phyloP scores from a whole-genome alignment of 768 basidiomycete species.

The Kwoniella heveanensis region DNA sequence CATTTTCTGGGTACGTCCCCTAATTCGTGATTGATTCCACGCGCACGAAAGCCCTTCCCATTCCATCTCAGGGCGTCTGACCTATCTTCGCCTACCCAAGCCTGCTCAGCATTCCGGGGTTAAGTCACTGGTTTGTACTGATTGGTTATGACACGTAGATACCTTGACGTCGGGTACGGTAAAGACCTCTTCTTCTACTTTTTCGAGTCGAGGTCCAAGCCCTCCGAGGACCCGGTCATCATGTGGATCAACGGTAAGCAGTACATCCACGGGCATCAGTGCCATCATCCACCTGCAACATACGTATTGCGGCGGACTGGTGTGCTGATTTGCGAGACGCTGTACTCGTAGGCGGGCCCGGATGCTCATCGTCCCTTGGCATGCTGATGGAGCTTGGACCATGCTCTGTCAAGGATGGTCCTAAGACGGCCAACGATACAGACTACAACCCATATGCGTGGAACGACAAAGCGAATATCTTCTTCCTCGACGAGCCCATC shows the following conservation, averaged over 20 bases:
- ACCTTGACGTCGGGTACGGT: slow-evolving; percentile 53
- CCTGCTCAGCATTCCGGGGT: no score
- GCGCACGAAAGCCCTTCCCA: no score
- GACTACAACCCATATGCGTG: slow-evolving; percentile 55
- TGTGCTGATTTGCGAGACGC: no score
- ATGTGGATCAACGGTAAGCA: slow-evolving; percentile 57
- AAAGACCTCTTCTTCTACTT: slow-evolving; percentile 65
- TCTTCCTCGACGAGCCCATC: slow-evolving; percentile 66
- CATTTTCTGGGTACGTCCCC: slow-evolving; percentile 47
- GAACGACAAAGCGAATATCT: slow-evolving; percentile 56
- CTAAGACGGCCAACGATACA: slow-evolving; percentile 53
- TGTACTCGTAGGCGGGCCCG: slow-evolving; percentile 60
- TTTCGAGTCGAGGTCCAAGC: slow-evolving; percentile 66
- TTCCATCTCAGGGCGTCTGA: no score
- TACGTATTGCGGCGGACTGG: no score
- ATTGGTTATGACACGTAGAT: slow-evolving; percentile 20
- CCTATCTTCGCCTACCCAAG: no score
- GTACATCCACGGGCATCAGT: no score
- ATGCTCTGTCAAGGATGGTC: slow-evolving; percentile 62
- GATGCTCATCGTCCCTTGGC: slow-evolving; percentile 65
- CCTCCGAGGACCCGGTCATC: slow-evolving; percentile 52
- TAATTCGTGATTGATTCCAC: background rate
- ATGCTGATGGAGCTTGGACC: slow-evolving; percentile 76
- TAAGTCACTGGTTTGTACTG: background rate
- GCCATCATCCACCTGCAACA: no score